phyloP scores from a whole-genome alignment of 208 protist species.

The Acanthamoeba royreba region DNA sequence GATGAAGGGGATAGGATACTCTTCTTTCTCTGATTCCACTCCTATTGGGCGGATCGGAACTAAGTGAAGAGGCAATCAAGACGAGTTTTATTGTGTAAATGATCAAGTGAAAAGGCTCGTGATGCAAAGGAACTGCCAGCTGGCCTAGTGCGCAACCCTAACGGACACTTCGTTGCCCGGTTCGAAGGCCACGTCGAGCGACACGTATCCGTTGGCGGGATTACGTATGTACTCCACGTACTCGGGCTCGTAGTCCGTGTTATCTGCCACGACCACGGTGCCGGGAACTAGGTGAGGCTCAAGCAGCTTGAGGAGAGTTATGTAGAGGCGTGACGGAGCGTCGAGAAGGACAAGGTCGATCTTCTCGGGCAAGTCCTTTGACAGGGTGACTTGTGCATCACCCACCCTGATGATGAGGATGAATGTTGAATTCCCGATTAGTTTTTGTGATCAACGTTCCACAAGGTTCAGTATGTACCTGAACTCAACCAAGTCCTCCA shows the following conservation, averaged over 20 bases:
- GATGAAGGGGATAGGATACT: too few species aligned
- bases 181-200: conserved; percentile 13
- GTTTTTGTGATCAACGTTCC: background rate
- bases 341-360: conserved; percentile 9
- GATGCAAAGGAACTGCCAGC: too few species aligned
- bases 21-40: too few species aligned
- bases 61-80: too few species aligned
- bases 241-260: background rate
- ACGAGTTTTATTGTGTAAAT: too few species aligned
- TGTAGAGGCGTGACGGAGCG: background rate
- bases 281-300: background rate
- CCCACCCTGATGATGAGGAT: background rate
- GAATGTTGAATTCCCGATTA: background rate
- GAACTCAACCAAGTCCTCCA: background rate
- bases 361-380: background rate
- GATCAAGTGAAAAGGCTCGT: too few species aligned
- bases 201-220: conserved; percentile 6
- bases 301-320: background rate
- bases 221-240: background rate
- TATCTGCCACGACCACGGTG: background rate
- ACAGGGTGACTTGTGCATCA: background rate
- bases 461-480: background rate
- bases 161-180: conserved; percentile 1
- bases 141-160: too few species aligned
- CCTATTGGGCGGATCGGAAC: too few species aligned